Percentiles rank a stretch among this genome's conserved stretches.
These are phyloP conservation scores for Mortierella sp. DNA, from an alignment of 371 early-diverging fungal genomes.

Conservation along the genomic window DNA sequence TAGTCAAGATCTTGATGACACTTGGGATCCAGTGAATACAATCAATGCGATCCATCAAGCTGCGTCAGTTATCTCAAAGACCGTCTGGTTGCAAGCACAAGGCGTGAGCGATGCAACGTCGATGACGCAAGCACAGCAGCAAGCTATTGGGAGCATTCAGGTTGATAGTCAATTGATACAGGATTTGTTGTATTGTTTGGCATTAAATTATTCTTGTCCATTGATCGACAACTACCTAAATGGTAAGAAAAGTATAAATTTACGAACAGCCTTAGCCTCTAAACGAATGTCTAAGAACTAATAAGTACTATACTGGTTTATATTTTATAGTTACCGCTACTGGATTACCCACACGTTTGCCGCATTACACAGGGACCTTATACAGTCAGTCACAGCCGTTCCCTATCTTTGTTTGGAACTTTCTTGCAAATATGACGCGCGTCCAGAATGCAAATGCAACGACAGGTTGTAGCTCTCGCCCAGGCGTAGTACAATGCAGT, in stretches of 20 bases:
- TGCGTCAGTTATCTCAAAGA: conserved; percentile 66
- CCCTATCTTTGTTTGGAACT: conserved; percentile 59
- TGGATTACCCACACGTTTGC: conserved; percentile 29
- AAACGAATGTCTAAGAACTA: no score
- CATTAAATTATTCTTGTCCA: conserved; percentile 74
- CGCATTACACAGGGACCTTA: conserved; percentile 45
- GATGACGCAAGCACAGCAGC: conserved; percentile 37
- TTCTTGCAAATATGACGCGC: conserved; percentile 69
- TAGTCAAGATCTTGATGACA: conserved; percentile 79
- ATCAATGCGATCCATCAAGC: conserved; percentile 69
- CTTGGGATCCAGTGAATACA: conserved; percentile 53
- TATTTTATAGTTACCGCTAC: conserved; percentile 31
- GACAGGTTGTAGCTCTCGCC: conserved; percentile 26
- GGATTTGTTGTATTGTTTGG: conserved; percentile 75
- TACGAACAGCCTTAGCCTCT: no score
- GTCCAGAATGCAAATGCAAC: conserved; percentile 30
- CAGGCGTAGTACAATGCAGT: conserved; percentile 40
- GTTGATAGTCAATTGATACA: conserved; percentile 65
- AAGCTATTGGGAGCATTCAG: conserved; percentile 57
- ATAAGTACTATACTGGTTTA: not conserved
- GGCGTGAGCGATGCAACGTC: conserved; percentile 56
- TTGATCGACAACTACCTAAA: conserved; percentile 70
- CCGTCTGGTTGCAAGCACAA: conserved; percentile 65
- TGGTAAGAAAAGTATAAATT: conserved; percentile 56
- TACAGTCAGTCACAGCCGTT: conserved; percentile 56